Evolutionary conservation across 805 yeast species (phyloP).

Genomic region (Starmerella geochares): DNA sequence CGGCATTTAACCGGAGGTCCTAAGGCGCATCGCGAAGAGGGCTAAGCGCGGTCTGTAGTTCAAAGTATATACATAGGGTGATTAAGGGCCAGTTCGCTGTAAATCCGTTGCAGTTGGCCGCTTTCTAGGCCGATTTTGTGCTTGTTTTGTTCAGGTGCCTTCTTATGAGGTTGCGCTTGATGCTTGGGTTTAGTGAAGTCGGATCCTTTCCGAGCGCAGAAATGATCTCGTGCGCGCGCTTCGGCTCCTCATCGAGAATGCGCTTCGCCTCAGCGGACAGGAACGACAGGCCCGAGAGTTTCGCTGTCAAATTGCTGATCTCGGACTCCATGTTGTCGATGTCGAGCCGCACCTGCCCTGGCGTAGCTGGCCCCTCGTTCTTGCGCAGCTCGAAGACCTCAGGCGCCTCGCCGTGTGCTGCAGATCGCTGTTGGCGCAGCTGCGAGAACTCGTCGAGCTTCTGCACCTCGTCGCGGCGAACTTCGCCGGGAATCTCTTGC

Average conservation of each 20-base stretch:
- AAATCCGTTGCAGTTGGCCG: too few species aligned
- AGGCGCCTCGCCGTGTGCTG: conserved; percentile 20
- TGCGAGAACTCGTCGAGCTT: conserved; percentile 47
- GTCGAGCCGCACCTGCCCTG: conserved; percentile 32
- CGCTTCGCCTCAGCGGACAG: conserved; percentile 25
- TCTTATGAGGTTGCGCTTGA: conserved; percentile 62
- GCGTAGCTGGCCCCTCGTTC: conserved; percentile 18
- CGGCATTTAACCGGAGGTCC: too few species aligned
- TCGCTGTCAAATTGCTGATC: conserved; percentile 33
- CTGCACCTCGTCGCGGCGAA: conserved; percentile 52
- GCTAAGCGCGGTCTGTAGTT: too few species aligned
- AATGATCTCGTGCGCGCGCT: conserved; percentile 34
- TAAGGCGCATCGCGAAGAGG: too few species aligned
- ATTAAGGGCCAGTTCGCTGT: too few species aligned
- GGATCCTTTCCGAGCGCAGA: conserved; percentile 35
- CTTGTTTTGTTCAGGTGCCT: conserved; percentile 36
- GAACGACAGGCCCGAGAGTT: conserved; percentile 26
- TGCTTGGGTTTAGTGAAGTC: conserved; percentile 38
- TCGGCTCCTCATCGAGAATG: conserved; percentile 31
- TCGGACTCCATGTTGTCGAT: conserved; percentile 34
- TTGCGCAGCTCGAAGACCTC: conserved; percentile 24
- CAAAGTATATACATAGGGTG: neutral
- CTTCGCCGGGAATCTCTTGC: conserved; percentile 57
- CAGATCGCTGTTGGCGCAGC: conserved; percentile 37
- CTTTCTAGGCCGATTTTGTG: neutral